Evolutionary conservation across 352 stramenopile species (phyloP), one percentile per base, ranked within the genome.

Genomic region (Pythium grandisporangium): DNA sequence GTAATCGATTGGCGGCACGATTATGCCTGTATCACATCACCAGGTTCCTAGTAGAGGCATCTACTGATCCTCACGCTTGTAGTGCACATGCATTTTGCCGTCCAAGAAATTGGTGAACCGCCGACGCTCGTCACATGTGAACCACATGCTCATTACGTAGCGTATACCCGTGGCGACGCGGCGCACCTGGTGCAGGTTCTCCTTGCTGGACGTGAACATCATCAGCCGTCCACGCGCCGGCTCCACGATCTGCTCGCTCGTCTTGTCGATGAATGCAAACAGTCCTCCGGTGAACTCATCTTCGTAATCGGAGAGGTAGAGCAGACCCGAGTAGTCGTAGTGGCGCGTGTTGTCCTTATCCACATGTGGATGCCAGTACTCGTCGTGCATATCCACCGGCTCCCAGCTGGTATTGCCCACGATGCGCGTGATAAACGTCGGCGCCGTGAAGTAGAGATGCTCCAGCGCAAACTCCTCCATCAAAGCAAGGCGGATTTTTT

Each of bases 301-400:
- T 6, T 51, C 61, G 47, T 86, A 77, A 46, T 91, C 74, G 0
- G 77, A 70, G 7, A 96, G 55, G 43, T 96, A 97, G 6, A 97
- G 45, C 22, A 96, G 56, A 1, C 85, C 84, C 13, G 84, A 96
- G 64, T 95, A 96, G 50, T 96, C 84, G 58, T 97, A 96, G 55
- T 97, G 87, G n/a, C 63, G 64, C 1, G 88, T 96, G 62, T 97
- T 97, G 45, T 93, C 75, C 64, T 95, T 93, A 65, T 96, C 87
- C 25, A 95, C 78, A 36, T 96, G 88, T 16, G 74, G 65, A 50
- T 95, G 81, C 76, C 78, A 97, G 58, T 97, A 97, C 50, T 96
- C 87, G 49, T 97, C 88, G 60, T 97, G 88, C 23, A 95, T 54
- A 27, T 90, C 76, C 0, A 37, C 40, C 4, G 87, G 79, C 5